Evolutionary conservation across 257 asterid species (phyloP).

Genomic region (Solanum paucissectum): DNA sequence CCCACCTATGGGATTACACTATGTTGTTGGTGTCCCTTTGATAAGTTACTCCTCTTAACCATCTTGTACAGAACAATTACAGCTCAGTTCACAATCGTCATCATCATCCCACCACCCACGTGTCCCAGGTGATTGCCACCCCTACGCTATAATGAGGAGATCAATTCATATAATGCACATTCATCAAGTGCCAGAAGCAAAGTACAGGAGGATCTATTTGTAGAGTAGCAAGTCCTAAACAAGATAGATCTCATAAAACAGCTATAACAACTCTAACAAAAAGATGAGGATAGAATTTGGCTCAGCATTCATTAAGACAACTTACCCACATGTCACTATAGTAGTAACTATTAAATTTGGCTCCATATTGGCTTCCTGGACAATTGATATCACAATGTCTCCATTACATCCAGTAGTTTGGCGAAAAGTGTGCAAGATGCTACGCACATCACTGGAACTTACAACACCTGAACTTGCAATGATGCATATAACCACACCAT

Average conservation of each 20-base stretch:
- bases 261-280: not conserved
- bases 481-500: conserved; percentile 62
- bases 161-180: not conserved
- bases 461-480: conserved; percentile 63
- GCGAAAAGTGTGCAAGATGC: conserved; percentile 41
- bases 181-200: not conserved
- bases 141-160: not conserved
- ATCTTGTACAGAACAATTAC: not conserved
- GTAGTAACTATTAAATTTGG: conserved; percentile 52
- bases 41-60: not conserved
- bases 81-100: not conserved
- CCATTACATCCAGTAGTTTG: conserved; percentile 38
- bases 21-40: not conserved
- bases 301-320: not conserved
- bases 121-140: not conserved
- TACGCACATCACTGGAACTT: conserved; percentile 32
- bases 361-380: conserved; percentile 50
- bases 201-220: not conserved
- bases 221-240: not conserved
- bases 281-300: not conserved
- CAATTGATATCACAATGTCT: conserved; percentile 43
- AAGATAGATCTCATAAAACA: not conserved
- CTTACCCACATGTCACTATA: conserved; percentile 70
- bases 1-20: not conserved
- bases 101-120: not conserved